Conservation (phyloP, 345 rosid species). For the Firmiana major region DNA sequence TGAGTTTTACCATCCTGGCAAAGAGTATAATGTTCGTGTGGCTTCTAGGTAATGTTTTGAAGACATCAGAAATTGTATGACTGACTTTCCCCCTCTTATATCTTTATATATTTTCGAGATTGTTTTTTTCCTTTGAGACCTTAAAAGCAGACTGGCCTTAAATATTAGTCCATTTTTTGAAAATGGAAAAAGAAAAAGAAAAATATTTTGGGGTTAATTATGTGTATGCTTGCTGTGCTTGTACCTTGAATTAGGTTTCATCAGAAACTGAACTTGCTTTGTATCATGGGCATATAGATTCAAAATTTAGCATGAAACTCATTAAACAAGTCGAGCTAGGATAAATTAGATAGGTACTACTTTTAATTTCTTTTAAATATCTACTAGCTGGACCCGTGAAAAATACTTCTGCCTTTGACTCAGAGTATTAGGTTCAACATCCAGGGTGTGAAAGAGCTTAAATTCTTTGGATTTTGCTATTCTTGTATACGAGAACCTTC, state of each 20-base stretch:
- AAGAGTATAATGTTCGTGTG: constrained; percentile 79
- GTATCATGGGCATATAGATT: neutral
- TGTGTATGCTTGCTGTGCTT: neutral
- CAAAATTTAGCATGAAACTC: neutral
- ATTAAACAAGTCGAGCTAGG: neutral
- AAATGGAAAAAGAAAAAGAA: neutral
- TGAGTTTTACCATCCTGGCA: constrained; percentile 76
- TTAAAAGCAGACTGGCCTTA: neutral
- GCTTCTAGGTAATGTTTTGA: constrained; percentile 57
- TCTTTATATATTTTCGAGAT: neutral
- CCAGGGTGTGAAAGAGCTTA: neutral
- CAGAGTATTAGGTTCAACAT: neutral
- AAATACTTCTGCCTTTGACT: neutral
- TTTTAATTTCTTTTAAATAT: neutral
- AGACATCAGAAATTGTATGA: neutral
- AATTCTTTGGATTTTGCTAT: neutral
- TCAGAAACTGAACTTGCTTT: neutral
- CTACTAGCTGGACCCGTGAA: neutral
- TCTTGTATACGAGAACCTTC: neutral
- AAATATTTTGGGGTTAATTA: neutral
- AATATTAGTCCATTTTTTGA: neutral
- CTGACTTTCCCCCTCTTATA: neutral
- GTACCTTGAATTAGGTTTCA: neutral
- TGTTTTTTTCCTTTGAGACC: neutral
- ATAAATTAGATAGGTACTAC: neutral